Percentiles rank a stretch among this genome's conserved stretches.
phyloP scores from a whole-genome alignment of 2,329 filamentous ascomycete genomes.

The Exserohilum turcica region DNA sequence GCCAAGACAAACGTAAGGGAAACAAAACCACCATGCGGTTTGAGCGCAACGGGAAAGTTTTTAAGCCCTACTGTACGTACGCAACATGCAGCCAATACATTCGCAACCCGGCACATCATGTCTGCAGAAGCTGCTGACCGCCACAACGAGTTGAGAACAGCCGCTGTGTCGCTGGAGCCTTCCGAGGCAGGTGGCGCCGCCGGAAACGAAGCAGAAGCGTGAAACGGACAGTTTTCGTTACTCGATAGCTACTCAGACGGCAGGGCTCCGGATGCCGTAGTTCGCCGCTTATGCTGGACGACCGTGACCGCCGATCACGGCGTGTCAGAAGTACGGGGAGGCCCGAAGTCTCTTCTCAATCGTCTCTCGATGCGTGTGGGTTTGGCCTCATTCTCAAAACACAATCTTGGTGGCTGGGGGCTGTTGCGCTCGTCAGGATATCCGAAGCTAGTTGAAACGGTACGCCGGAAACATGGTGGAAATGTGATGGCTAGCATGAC shows the following conservation, averaged over 20 bases:
- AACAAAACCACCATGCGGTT: constrained; percentile 11
- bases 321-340: constrained; percentile 1
- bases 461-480: constrained; percentile 7
- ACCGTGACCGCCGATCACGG: constrained; percentile 1
- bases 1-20: constrained; percentile 22
- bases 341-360: background rate
- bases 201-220: constrained; percentile 5
- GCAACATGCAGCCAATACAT: constrained; percentile 15
- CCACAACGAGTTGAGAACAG: constrained; percentile 8
- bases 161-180: constrained; percentile 6
- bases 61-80: constrained; percentile 16
- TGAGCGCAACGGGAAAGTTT: constrained; percentile 12
- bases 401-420: background rate
- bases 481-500: constrained; percentile 5
- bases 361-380: background rate
- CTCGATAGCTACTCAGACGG: constrained; percentile 38
- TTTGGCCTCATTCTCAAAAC: background rate
- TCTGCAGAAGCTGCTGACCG: constrained; percentile 11
- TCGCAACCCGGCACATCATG: constrained; percentile 6
- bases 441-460: background rate
- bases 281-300: constrained; percentile 18
- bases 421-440: background rate
- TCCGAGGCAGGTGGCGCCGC: constrained; percentile 22
- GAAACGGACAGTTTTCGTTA: constrained; percentile 35
- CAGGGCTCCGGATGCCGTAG: constrained; percentile 19